Evolutionary conservation across 768 basidiomycete species (phyloP).

Genomic region (Lentinula raphanica): DNA sequence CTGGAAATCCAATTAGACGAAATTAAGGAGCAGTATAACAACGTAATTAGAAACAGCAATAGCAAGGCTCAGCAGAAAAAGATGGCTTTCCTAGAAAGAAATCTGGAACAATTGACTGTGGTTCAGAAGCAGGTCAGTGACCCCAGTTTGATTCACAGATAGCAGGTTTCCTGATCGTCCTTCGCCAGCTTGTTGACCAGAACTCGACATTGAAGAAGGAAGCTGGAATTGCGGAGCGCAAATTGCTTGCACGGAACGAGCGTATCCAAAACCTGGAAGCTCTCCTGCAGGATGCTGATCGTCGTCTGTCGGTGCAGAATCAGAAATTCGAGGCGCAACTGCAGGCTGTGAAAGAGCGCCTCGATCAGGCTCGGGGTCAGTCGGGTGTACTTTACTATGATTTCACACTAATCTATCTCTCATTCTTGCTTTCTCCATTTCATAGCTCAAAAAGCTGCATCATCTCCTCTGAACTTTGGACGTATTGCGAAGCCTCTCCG

Average conservation of each 20-base stretch:
- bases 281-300: slow-evolving; percentile 89
- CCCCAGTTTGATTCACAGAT: too few relatives aligned
- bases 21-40: slow-evolving; percentile 98
- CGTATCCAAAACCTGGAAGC: slow-evolving; percentile 96
- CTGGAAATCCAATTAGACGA: slow-evolving; percentile 98
- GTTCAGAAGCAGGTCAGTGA: slow-evolving; percentile 90
- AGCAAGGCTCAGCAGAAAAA: slow-evolving; percentile 99
- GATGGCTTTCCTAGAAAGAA: slow-evolving; percentile 97
- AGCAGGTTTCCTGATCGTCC: background rate
- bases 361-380: slow-evolving; percentile 90
- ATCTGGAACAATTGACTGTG: slow-evolving; percentile 88
- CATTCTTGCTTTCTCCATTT: slow-evolving; percentile 10
- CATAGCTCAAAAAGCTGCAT: slow-evolving; percentile 73
- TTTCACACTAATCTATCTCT: slow-evolving; percentile 5
- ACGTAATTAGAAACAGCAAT: slow-evolving; percentile 96
- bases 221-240: slow-evolving; percentile 93
- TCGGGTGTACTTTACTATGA: slow-evolving; percentile 11
- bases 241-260: slow-evolving; percentile 92
- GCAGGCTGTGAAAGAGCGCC: slow-evolving; percentile 84
- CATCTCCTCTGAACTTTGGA: slow-evolving; percentile 77
- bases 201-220: slow-evolving; percentile 97
- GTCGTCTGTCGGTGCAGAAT: slow-evolving; percentile 86
- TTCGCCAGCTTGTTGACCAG: slow-evolving; percentile 87
- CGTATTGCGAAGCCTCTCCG: slow-evolving; percentile 95
- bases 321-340: slow-evolving; percentile 94